phyloP scores from a whole-genome alignment of 2,329 filamentous ascomycete genomes.

The Davidsoniella eucalypti region DNA sequence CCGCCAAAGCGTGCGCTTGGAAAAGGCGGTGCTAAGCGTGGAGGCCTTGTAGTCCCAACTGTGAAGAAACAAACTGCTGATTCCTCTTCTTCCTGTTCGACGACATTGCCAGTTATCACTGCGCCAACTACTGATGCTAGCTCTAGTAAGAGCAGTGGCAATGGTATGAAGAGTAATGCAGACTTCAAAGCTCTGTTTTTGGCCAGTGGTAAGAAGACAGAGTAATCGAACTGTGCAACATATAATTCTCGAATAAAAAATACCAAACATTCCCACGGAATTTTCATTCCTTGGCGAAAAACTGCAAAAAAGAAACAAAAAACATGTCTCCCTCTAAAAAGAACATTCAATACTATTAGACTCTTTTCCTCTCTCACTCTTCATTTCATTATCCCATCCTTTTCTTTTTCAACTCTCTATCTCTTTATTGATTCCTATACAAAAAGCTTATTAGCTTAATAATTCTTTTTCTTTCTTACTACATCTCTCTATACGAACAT shows the following conservation, averaged over 20 bases:
- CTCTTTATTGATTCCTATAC: not conserved
- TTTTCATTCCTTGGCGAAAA: not conserved
- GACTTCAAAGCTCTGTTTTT: conserved; percentile 39
- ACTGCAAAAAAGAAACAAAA: not conserved
- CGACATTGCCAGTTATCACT: conserved; percentile 16
- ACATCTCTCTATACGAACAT: too few species aligned
- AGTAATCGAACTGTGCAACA: not conserved
- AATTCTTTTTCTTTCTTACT: not conserved
- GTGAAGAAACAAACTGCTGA: conserved; percentile 18
- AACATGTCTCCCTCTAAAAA: not conserved
- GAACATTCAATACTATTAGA: not conserved
- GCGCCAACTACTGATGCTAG: conserved; percentile 13
- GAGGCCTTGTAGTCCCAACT: conserved; percentile 28
- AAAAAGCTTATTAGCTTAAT: not conserved
- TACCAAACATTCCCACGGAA: not conserved
- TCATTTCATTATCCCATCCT: too few species aligned
- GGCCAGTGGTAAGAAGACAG: conserved; percentile 11
- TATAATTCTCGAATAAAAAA: not conserved
- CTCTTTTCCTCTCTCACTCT: too few species aligned
- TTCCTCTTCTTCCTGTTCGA: conserved; percentile 14
- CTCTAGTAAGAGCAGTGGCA: conserved; percentile 5
- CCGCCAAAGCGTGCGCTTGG: conserved; percentile 17
- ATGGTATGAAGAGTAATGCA: conserved; percentile 33
- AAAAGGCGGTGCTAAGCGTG: conserved; percentile 18
- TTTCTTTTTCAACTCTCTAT: too few species aligned